These are phyloP conservation scores for Neurospora sp. DNA, from an alignment of 495 filamentous ascomycete genomes.

Conservation along the genomic window DNA sequence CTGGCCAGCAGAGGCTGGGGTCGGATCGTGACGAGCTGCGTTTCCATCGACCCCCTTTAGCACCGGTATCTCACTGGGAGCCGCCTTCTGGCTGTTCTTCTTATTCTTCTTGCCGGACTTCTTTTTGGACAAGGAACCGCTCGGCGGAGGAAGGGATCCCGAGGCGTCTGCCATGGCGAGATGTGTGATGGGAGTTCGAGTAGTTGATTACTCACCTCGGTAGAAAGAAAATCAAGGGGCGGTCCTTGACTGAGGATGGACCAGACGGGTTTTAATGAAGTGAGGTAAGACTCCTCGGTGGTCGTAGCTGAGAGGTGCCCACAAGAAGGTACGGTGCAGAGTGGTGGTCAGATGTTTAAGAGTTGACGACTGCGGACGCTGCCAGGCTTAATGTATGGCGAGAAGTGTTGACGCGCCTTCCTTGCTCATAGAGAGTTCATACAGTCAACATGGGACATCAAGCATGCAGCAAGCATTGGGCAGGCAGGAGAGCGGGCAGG, in stretches of 20 bases:
- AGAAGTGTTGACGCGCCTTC: background rate
- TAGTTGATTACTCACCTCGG: background rate
- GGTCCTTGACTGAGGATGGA: background rate
- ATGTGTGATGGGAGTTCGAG: background rate
- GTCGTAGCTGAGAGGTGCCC: background rate
- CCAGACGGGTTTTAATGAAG: background rate
- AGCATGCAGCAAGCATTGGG: background rate
- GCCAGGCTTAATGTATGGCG: background rate
- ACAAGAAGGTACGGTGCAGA: background rate
- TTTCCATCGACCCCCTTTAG: constrained; percentile 10
- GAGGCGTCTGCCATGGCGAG: background rate
- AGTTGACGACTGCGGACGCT: background rate
- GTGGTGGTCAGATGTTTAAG: background rate
- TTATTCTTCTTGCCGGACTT: constrained; percentile 9
- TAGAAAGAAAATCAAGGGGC: background rate
- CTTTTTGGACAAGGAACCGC: constrained; percentile 1
- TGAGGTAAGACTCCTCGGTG: background rate
- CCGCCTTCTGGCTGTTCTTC: constrained; percentile 1
- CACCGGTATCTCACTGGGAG: background rate
- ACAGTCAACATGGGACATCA: background rate
- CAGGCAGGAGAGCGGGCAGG: background rate
- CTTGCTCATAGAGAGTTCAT: background rate
- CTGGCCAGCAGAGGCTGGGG: background rate
- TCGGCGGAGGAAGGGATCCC: background rate
- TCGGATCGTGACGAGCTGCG: constrained; percentile 5